A percentile compares a stretch with the other conserved stretches of the same genome.
Evolutionary conservation across 352 stramenopile species (phyloP).

Genomic region (Pythium phragmitis): DNA sequence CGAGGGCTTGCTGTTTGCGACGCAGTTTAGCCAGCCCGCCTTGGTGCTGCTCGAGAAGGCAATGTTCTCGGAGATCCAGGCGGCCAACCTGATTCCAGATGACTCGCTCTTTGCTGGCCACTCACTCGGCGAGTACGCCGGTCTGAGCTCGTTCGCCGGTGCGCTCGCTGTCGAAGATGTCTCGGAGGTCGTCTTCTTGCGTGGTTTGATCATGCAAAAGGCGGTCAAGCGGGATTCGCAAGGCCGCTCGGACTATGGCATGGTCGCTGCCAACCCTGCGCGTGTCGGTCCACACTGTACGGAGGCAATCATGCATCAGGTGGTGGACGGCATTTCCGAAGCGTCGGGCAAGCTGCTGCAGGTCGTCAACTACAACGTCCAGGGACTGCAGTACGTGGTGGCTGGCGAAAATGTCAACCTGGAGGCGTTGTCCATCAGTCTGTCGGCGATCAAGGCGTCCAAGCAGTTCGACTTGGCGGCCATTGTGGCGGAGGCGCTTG

Average conservation of each 20-base stretch:
- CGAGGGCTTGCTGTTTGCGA: slow-evolving; percentile 80
- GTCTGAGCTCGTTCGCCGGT: slow-evolving; percentile 73
- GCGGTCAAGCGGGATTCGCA: slow-evolving; percentile 39
- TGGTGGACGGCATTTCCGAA: slow-evolving; percentile 65
- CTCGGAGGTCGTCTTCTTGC: slow-evolving; percentile 82
- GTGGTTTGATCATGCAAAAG: slow-evolving; percentile 50
- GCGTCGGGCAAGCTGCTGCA: slow-evolving; percentile 74
- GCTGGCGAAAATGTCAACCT: slow-evolving; percentile 82
- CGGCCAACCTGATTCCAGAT: slow-evolving; percentile 65
- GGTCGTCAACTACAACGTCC: slow-evolving; percentile 89
- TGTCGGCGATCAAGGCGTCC: slow-evolving; percentile 46
- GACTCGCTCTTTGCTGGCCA: slow-evolving; percentile 81
- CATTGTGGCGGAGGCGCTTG: slow-evolving; percentile 55
- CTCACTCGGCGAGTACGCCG: slow-evolving; percentile 88
- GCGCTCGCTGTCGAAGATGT: slow-evolving; percentile 71
- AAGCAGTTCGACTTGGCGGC: slow-evolving; percentile 41
- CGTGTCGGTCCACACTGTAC: slow-evolving; percentile 73
- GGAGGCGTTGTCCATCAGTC: slow-evolving; percentile 65
- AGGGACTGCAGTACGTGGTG: slow-evolving; percentile 83
- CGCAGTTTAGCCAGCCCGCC: slow-evolving; percentile 84
- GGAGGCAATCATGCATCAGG: slow-evolving; percentile 59
- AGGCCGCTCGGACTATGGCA: slow-evolving; percentile 82
- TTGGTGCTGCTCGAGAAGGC: slow-evolving; percentile 85
- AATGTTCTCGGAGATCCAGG: slow-evolving; percentile 80
- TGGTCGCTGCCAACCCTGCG: slow-evolving; percentile 84